Evolutionary conservation across 2,329 filamentous ascomycete species (phyloP), one percentile per base, ranked within the genome.

Genomic region (Myriosclerotinia curreyana): DNA sequence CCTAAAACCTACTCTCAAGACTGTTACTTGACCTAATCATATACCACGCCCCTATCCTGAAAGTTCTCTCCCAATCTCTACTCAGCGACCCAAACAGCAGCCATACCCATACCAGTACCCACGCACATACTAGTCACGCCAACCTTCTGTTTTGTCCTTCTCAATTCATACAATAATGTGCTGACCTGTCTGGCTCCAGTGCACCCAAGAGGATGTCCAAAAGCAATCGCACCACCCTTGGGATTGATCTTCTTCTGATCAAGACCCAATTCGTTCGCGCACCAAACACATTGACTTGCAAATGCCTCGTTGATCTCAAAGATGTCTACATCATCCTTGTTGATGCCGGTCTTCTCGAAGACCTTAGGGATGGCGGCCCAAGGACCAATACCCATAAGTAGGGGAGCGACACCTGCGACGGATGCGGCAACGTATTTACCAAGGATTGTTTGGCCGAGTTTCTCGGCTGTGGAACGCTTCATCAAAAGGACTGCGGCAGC

Each of bases 271-370:
- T 97, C 88, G 73, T 95, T 91, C 68, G 91, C 86, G 77, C 92
- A 97, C 90, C 90, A 98, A 70, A 98, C 78, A 78, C 92, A 96
- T 83, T 98, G 94, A 68, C 86, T 91, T 40, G 95, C 95, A 77
- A 99, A 99, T 1, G 95, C 95, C 84, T 99, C 95, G 82, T 99
- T 99, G 83, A 99, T 97, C 85, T 99, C 95, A 74, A 86, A 98
- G 74, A 98, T 94, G 76, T 98, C 95, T 38, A 99, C 92, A 71
- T 98, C 94, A 64, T 96, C 89, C 78, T 88, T 91, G 75, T 81
- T 82, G 72, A 99, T 86, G 66, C 93, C 92, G 0, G 93, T 91
- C 77, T 95, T 93, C 75, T 91, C 84, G 64, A 97, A 87, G 5
- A 91, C 93, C 75, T 93, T 90, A 69, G 95, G 95, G 74, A 99